Percentiles rank a stretch among this genome's conserved stretches.
phyloP scores from a whole-genome alignment of 1,284 basidiomycete species.

The Melampsora americana region DNA sequence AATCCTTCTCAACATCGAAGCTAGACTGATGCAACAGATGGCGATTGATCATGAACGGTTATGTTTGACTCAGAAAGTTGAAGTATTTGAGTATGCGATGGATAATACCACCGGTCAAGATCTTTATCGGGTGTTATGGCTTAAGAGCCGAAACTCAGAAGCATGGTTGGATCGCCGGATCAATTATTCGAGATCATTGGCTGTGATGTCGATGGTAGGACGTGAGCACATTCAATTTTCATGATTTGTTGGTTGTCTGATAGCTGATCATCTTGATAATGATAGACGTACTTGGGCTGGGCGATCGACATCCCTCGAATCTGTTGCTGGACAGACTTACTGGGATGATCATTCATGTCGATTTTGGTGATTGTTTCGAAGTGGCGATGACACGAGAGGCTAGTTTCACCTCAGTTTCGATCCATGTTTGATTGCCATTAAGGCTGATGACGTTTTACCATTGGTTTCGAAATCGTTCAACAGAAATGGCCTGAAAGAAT shows the following conservation, averaged over 20 bases:
- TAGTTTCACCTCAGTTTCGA: not conserved
- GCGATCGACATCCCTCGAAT: slow-evolving; percentile 98
- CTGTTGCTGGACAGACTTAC: slow-evolving; percentile 85
- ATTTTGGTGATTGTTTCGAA: slow-evolving; percentile 66
- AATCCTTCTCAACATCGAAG: slow-evolving; percentile 96
- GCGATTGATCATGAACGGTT: slow-evolving; percentile 97
- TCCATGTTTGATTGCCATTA: not conserved
- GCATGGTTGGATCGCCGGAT: slow-evolving; percentile 96
- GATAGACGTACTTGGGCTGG: slow-evolving; percentile 85
- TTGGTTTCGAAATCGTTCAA: slow-evolving; percentile 81
- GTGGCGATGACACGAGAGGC: slow-evolving; percentile 55
- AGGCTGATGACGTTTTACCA: not conserved
- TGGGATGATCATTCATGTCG: slow-evolving; percentile 94
- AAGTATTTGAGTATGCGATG: slow-evolving; percentile 97
- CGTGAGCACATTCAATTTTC: slow-evolving; percentile 22
- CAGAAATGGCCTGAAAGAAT: slow-evolving; percentile 99
- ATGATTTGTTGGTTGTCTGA: not conserved
- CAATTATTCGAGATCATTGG: slow-evolving; percentile 93
- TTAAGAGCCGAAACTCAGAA: slow-evolving; percentile 90
- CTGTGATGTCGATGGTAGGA: slow-evolving; percentile 81
- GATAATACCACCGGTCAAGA: slow-evolving; percentile 99
- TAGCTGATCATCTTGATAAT: not conserved
- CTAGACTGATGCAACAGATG: slow-evolving; percentile 99
- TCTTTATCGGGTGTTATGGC: slow-evolving; percentile 95
- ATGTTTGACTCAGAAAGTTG: slow-evolving; percentile 92